Conservation (phyloP, 768 basidiomycete genomes). For the Serendipita sp. region DNA sequence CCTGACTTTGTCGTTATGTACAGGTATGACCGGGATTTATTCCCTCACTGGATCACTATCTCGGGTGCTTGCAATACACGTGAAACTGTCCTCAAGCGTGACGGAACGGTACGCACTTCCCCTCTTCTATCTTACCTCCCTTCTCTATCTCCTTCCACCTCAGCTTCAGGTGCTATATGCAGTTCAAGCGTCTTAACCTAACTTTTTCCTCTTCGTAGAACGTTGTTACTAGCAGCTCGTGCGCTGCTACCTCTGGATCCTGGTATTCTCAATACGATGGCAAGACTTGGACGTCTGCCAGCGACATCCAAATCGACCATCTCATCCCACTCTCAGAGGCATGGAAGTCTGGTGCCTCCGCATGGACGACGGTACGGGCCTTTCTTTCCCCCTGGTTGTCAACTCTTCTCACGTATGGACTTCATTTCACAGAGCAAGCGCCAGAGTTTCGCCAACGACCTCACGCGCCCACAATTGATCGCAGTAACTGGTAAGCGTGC, state of each 20-base stretch:
- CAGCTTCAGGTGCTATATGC: not conserved
- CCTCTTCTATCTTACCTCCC: no score
- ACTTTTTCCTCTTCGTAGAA: not conserved
- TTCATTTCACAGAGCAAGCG: slow-evolving; percentile 19
- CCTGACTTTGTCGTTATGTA: not conserved
- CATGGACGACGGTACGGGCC: slow-evolving; percentile 28
- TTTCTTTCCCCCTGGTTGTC: no score
- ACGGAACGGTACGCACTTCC: slow-evolving; percentile 13
- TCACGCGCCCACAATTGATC: slow-evolving; percentile 37
- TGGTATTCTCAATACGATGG: slow-evolving; percentile 40
- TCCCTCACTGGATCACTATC: slow-evolving; percentile 20
- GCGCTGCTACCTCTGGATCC: slow-evolving; percentile 30
- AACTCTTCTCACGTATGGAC: no score
- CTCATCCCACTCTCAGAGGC: slow-evolving; percentile 32
- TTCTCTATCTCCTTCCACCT: no score
- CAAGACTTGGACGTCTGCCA: slow-evolving; percentile 15
- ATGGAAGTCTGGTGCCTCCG: slow-evolving; percentile 38
- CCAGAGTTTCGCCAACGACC: slow-evolving; percentile 38
- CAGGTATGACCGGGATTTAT: slow-evolving; percentile 7
- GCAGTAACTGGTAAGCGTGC: slow-evolving; percentile 31
- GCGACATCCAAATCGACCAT: slow-evolving; percentile 22
- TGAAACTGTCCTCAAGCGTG: slow-evolving; percentile 26
- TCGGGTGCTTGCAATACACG: slow-evolving; percentile 37
- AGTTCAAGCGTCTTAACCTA: not conserved
- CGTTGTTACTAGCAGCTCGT: slow-evolving; percentile 28